Base-by-base conservation (phyloP, 2,329 filamentous ascomycete species). In the Fusarium cicatricum region DNA sequence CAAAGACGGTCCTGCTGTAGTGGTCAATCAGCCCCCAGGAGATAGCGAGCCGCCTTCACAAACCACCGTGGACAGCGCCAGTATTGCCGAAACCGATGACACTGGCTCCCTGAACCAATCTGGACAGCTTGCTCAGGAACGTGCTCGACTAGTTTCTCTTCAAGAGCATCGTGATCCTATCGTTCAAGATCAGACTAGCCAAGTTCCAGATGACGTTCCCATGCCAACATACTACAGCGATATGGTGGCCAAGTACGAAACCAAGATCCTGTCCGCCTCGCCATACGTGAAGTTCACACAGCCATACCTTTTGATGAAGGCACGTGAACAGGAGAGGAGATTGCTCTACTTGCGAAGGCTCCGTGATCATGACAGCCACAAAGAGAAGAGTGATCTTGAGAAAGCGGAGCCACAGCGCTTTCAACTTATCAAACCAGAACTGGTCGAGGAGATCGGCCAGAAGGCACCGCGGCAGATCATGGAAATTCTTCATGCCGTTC, bases 271-370 rank as follows among this genome's bases (percentile, higher is more conserved):
- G 6, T 99, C 96, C 2, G 92, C 92, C 1, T 99, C 95, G 0
- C 95, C 95, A 0, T 98, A 97, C 71, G 95, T 99, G 62, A 94
- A 92, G 69, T 99, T 98, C 70, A 90, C 90, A 62, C 92, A 95
- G 70, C 95, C 95, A 1, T 96, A 98, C 74, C 84, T 98, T 19
- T 82, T 99, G 32, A 96, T 95, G 82, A 91, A 91, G 70, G 90
- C 95, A 36, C 88, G 95, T 43, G 93, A 97, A 71, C 90, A 97
- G 70, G 95, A 99, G 75, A 84, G 91, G 46, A 87, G 90, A 49
- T 80, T 99, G 5, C 85, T 90, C 2, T 92, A 96, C 71, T 82
- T 97, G 41, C 94, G 90, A 70, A 84, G 88, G 44, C 82, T 98
- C 11, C 87, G 91, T 32, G 92, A 97, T 66, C 90, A 96, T 62